Base-by-base conservation (phyloP, 257 asterid species). In the Coffea canephora region DNA sequence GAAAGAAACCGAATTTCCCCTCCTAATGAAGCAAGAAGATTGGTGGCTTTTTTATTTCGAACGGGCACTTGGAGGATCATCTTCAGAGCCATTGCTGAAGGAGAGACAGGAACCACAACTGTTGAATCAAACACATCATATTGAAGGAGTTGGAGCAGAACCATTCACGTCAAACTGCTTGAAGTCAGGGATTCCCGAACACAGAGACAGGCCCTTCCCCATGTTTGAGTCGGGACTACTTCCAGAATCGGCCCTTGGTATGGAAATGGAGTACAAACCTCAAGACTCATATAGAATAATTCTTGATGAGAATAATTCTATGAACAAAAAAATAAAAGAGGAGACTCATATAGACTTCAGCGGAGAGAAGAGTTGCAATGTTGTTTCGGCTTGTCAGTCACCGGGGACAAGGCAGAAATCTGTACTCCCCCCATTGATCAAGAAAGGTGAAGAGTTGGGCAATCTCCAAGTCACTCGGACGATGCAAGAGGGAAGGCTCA, bases 181-280 rank as follows among this genome's bases (percentile, higher is more conserved):
- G 50, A 39, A 39, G 5, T 83, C 54, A 59, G 75, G 9, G 36
- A 59, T 41, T 9, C 36, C 68, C 14, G 23, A 72, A 48, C 78
- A 49, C 76, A 41, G 25, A 18, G 80, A 80, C 62, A 62, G 68
- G 46, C 71, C 61, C 76, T 50, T 76, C 71, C 69, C 79, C 50
- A 43, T 50, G 62, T 66, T 54, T 71, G 77, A 65, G 49, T n/a
- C 64, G 43, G 70, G 65, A 69, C 50, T 54, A 76, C 46, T 49
- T 79, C 82, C 76, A 68, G 83, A 81, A 57, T 82, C 73, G 25
- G 77, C 55, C 54, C 75, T 77, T 54, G 81, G 83, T 8, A 66
- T 71, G 70, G 84, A 81, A 77, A 78, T 72, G 68, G 85, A 78
- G n/a, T 34, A 65, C 48, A 81, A 59, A 64, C 62, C 78, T 71